Evolutionary conservation across 345 rosid genomes (phyloP), one percentile per base, ranked within the genome.

Genomic region (Streptanthus diversifolius): DNA sequence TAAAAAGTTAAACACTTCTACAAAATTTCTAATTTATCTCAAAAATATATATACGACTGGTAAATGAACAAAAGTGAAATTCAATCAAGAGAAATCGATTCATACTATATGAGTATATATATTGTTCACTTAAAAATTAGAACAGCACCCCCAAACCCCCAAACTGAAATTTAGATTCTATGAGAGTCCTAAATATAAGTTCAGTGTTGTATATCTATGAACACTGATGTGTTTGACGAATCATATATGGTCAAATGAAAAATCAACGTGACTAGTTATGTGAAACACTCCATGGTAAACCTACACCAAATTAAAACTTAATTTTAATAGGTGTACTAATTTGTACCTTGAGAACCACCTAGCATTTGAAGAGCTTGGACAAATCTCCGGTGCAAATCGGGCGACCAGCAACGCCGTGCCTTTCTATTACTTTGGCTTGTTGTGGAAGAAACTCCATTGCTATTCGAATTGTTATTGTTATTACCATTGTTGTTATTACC

Each of bases 301-400:
- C 59, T n/a, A 29, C 5, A 45, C 17, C 22, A 71, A 48, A 72
- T 1, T 10, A 11, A 72, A 39, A 15, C 36, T 10, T 9, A 18
- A 36, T 1, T 51, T 8, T 13, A 62, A 57, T 68, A 73, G 12
- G 17, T 11, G 7, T 47, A 35, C n/a, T 52, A 25, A 14, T 41
- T n/a, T 18, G 41, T 90, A 95, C 99, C 98, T 92, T 95, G 99
- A 60, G 99, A 92, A 32, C 99, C 99, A 27, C 99, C 99, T 8
- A 95, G 95, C 97, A 92, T 86, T 73, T 95, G 99, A 30, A 95
- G 92, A 51, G 99, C 99, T 79, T 83, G 86, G 3, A 95, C 96
- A 68, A 95, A 95, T 84, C 98, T 79, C 35, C 99, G 79, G 78
- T 95, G 99, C 84, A 95, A 83, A 67, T 95, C 99, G 2, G 99